Evolutionary conservation across 495 filamentous ascomycete species (phyloP), one percentile per base, ranked within the genome.

Genomic region (Xanthoparmelia taractica): DNA sequence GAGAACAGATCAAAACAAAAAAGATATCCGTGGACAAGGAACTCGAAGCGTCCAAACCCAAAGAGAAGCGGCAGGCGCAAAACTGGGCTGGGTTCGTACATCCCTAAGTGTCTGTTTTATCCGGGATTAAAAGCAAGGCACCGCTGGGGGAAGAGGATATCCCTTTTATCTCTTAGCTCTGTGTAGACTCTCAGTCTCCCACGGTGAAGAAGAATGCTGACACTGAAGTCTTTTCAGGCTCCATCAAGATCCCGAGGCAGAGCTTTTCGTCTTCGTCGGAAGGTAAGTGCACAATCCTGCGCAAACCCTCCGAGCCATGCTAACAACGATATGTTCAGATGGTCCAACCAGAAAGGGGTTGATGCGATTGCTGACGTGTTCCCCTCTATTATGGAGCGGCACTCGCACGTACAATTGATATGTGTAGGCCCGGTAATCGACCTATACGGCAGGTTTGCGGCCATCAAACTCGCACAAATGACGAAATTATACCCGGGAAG

Each of bases 191-290:
- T n/a, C n/a, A n/a, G n/a, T n/a, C n/a, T n/a, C n/a, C n/a, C n/a
- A n/a, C n/a, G n/a, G n/a, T n/a, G n/a, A n/a, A n/a, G n/a, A n/a
- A n/a, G n/a, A n/a, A n/a, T n/a, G n/a, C n/a, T n/a, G n/a, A n/a
- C n/a, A n/a, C n/a, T n/a, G n/a, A n/a, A n/a, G n/a, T n/a, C n/a
- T n/a, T n/a, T n/a, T n/a, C n/a, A n/a, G 84, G 7, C 75, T 91
- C 0, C 75, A 88, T 1, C 78, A 84, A 57, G 82, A 85, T 58
- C 80, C 87, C 5, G 75, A 82, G 48, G 88, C 88, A 8, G 88
- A 91, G 63, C 78, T 91, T 33, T 80, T 91, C 64, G 88, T 91
- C n/a, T 91, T 91, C 66, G 88, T 91, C 47, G 88, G 88, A n/a
- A n/a, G n/a, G n/a, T n/a, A n/a, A n/a, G n/a, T n/a, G n/a, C n/a